Base-by-base conservation (phyloP, 805 yeast species). In the Candida taoyuanica region DNA sequence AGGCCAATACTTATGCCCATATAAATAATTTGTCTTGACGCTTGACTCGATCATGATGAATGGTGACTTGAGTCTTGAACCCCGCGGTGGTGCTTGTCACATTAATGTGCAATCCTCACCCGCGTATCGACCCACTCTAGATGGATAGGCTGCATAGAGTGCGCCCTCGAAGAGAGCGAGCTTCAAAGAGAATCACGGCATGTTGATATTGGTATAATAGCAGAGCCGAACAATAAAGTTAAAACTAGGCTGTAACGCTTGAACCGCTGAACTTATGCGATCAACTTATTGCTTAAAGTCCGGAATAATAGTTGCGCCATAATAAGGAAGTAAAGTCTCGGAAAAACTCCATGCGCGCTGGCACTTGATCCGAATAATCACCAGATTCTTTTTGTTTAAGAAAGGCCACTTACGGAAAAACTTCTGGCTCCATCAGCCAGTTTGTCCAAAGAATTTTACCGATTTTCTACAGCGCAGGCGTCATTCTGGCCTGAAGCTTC, bases 401-500 rank as follows among this genome's bases (percentile, higher is more conserved):
- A 8, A 11, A 21, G 24, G 24, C 24, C 11, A 21, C 24, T n/a
- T n/a, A n/a, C 24, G 24, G 24, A 21, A 21, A 41, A 37, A 33
- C 39, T 34, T 23, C 19, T 38, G 43, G 36, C 43, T 34, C 36
- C 30, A 17, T 18, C 43, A 30, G 42, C 42, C 42, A 12, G 30
- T 19, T 30, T 29, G 37, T 19, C 34, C 28, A 16, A 14, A n/a
- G 24, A 25, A 30, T 17, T 18, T 13, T 23, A n/a, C n/a, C n/a
- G n/a, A n/a, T n/a, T n/a, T n/a, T n/a, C n/a, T n/a, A n/a, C n/a
- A n/a, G n/a, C n/a, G n/a, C n/a, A n/a, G n/a, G n/a, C n/a, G n/a
- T n/a, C n/a, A n/a, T n/a, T n/a, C n/a, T n/a, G n/a, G n/a, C n/a
- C 21, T 21, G 31, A 21, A 24, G 33, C 33, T 26, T 28, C 45